phyloP scores from a whole-genome alignment of 2,329 filamentous ascomycete species.

The Colletotrichum acutatum region DNA sequence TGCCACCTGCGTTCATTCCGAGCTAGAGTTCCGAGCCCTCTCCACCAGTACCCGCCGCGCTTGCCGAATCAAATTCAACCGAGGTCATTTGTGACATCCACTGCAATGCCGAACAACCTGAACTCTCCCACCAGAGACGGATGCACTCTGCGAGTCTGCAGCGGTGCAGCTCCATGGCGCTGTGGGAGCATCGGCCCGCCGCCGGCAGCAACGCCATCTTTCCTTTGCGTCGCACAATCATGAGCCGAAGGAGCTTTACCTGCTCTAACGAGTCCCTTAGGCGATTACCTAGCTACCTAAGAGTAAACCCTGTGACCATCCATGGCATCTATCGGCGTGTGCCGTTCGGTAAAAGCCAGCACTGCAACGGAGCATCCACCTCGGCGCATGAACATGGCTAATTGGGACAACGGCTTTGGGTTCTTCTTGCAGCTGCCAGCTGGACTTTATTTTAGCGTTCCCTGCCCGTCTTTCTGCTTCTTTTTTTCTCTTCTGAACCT shows the following conservation, averaged over 20 bases:
- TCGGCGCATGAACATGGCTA: conserved; percentile 34
- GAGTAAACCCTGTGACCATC: background rate
- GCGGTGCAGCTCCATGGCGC: background rate
- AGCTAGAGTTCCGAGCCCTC: background rate
- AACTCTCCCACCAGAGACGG: too few species aligned
- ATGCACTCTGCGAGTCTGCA: too few species aligned
- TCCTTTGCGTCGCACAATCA: background rate
- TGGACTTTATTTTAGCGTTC: background rate
- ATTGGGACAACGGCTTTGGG: conserved; percentile 11
- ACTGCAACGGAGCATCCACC: conserved; percentile 10
- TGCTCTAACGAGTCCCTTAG: background rate
- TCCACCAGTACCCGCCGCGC: conserved; percentile 2
- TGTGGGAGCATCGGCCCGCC: background rate
- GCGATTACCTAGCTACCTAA: background rate
- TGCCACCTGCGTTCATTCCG: background rate
- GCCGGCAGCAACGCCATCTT: background rate
- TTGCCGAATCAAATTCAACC: conserved; percentile 32
- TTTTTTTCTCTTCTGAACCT: background rate
- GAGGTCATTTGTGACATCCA: conserved; percentile 17
- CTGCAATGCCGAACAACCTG: background rate
- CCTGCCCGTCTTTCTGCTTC: background rate
- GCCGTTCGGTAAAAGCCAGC: background rate
- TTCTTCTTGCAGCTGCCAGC: background rate
- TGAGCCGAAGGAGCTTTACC: background rate
- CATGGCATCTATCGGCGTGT: background rate